A percentile compares a stretch with the other conserved stretches of the same genome.
Conservation (phyloP, 163 green algal species). For the Scenedesmus sp. region DNA sequence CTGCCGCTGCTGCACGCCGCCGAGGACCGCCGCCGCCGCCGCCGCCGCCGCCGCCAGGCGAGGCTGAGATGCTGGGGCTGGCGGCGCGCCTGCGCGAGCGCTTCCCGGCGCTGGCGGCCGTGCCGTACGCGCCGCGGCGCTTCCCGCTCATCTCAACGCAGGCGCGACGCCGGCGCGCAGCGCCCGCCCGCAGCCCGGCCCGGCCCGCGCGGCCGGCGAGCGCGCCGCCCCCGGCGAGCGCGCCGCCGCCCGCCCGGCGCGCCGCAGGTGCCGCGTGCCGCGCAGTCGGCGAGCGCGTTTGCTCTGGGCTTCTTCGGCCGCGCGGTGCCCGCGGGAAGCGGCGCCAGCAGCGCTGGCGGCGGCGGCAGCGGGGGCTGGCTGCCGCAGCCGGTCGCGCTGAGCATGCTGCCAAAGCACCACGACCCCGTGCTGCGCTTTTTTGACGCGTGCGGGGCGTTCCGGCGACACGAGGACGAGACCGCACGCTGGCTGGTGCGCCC, state of each 20-base stretch:
- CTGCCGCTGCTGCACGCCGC: too few relatives aligned
- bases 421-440: conserved; percentile 68
- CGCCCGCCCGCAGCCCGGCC: background rate
- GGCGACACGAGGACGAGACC: conserved; percentile 50
- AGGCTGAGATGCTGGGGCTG: conserved; percentile 55
- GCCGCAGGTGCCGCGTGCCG: conserved; percentile 55
- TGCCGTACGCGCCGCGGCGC: conserved; percentile 52
- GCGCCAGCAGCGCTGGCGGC: conserved; percentile 24
- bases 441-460: conserved; percentile 56
- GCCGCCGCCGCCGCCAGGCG: too few relatives aligned
- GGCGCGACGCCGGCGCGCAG: conserved; percentile 43
- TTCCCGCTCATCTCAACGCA: conserved; percentile 64
- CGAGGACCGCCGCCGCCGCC: too few relatives aligned
- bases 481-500: conserved; percentile 56
- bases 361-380: background rate
- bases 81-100: conserved; percentile 45
- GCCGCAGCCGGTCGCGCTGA: conserved; percentile 55
- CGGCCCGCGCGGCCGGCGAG: background rate
- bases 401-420: conserved; percentile 56
- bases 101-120: conserved; percentile 45
- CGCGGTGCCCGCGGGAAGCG: background rate
- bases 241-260: too few relatives aligned
- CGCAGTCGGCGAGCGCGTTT: conserved; percentile 58
- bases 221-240: too few relatives aligned
- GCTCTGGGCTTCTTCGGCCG: conserved; percentile 52